Base-by-base conservation (phyloP, 1,284 basidiomycete genomes). In the Sanghuangporus weigelae region DNA sequence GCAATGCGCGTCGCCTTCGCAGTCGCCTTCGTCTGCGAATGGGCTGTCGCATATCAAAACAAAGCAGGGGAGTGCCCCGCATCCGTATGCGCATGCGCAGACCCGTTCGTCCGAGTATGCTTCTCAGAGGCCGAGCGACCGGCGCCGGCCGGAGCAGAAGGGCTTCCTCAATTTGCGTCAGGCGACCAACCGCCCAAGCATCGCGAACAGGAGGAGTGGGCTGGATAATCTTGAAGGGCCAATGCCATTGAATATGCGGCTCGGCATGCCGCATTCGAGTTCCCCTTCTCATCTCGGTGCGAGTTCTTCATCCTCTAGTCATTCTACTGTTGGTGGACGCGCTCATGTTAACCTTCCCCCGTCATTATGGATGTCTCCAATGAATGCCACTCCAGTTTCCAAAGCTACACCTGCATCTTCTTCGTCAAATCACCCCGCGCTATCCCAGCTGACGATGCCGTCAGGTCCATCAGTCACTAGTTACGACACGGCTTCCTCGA, bases 301-400 rank as follows among this genome's bases (percentile, higher is more conserved):
- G 65, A 63, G 59, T 63, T 57, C 57, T 63, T 62, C 62, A 53
- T 64, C 69, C 53, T 61, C 66, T 46, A 48, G 56, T 19, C 62
- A 67, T 50, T 59, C 67, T 49, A 67, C 66, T 66, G 69, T 77
- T 69, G 71, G 76, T 71, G 84, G 87, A 69, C 85, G 82, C 69
- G 78, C 82, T 57, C 77, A 77, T 69, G 69, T 76, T 57, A 79
- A 81, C 63, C 76, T 92, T 50, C 87, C 86, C 57, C 89, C 90
- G 3, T 89, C 88, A 50, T 75, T 91, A 54, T 92, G 89, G 90
- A 92, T 92, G 90, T 90, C 89, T 11, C 82, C 86, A 23, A 8
- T 65, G 48, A 62, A 62, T 62, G 48, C 59, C 48, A 64, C 48
- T 53, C 59, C 64, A 49, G 63, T 50, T 49, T 54, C 49, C 36